Percentiles rank a stretch among this genome's conserved stretches.
Conservation (phyloP, 441 rosid species). For the Populus hybrid region DNA sequence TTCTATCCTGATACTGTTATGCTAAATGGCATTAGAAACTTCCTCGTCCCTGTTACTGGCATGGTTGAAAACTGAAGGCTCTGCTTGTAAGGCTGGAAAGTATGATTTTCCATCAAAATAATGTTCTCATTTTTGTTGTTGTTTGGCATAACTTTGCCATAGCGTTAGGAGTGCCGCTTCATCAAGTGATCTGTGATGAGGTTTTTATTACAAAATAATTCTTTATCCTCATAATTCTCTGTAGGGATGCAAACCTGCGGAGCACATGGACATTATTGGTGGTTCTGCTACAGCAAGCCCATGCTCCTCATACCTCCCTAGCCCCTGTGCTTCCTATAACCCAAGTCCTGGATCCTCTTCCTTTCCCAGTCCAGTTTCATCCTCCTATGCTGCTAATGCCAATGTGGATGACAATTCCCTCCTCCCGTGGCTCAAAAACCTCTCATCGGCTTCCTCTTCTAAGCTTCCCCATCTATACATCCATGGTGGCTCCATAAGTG, state of each 20-base stretch:
- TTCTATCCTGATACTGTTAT: background rate
- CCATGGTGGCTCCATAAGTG: slow-evolving; percentile 69
- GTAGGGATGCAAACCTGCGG: slow-evolving; percentile 77
- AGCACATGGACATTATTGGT: slow-evolving; percentile 59
- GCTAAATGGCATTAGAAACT: background rate
- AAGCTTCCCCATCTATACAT: slow-evolving; percentile 46
- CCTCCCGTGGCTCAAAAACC: slow-evolving; percentile 84
- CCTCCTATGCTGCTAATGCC: slow-evolving; percentile 56
- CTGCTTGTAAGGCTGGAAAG: background rate
- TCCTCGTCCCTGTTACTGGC: background rate
- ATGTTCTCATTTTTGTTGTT: background rate
- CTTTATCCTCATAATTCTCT: slow-evolving; percentile 8
- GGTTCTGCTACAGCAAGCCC: slow-evolving; percentile 76
- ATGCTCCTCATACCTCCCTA: slow-evolving; percentile 63
- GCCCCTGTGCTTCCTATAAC: slow-evolving; percentile 70
- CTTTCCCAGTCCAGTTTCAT: slow-evolving; percentile 66
- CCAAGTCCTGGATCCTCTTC: slow-evolving; percentile 63
- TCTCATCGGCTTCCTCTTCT: slow-evolving; percentile 58
- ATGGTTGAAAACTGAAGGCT: background rate
- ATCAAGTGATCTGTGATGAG: background rate
- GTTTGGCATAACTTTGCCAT: background rate
- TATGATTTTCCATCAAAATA: background rate
- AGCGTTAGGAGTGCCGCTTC: background rate
- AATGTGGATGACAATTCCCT: slow-evolving; percentile 62
- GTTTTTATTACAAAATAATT: too few relatives aligned